Percentiles rank a stretch among this genome's conserved stretches.
Conservation (phyloP, 441 rosid species). For the Daphne laureola region DNA sequence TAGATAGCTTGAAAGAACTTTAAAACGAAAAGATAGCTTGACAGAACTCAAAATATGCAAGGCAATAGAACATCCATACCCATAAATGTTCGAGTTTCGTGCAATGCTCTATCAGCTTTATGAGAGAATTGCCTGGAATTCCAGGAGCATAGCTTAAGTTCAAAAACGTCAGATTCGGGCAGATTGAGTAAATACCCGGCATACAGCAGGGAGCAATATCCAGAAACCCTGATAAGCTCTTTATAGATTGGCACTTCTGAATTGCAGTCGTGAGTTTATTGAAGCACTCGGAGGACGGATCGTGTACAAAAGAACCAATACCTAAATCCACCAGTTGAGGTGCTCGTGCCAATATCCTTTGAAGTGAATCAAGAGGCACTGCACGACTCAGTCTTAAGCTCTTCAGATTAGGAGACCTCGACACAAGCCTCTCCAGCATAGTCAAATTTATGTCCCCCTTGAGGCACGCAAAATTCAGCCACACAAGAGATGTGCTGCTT, state of each 20-base stretch:
- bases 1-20: background rate
- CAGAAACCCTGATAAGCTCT: slow-evolving; percentile 82
- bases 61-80: slow-evolving; percentile 33
- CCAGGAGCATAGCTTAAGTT: slow-evolving; percentile 89
- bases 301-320: slow-evolving; percentile 61
- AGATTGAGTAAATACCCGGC: slow-evolving; percentile 51
- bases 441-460: slow-evolving; percentile 72
- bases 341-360: slow-evolving; percentile 49
- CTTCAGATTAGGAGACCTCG: slow-evolving; percentile 79
- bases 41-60: background rate
- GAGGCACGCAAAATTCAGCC: slow-evolving; percentile 89
- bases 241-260: slow-evolving; percentile 40
- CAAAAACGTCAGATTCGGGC: slow-evolving; percentile 50
- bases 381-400: slow-evolving; percentile 71
- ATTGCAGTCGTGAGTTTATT: slow-evolving; percentile 38
- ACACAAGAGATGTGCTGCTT: slow-evolving; percentile 57
- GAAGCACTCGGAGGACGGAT: slow-evolving; percentile 52
- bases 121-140: slow-evolving; percentile 51
- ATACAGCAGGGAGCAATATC: slow-evolving; percentile 64
- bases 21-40: background rate
- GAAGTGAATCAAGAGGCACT: slow-evolving; percentile 61
- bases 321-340: slow-evolving; percentile 80
- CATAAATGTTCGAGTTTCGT: slow-evolving; percentile 69
- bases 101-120: slow-evolving; percentile 55
- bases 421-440: slow-evolving; percentile 78